Percentiles rank a stretch among this genome's conserved stretches.
Evolutionary conservation across 768 basidiomycete genomes (phyloP).

Genomic region (Suillus subluteus): DNA sequence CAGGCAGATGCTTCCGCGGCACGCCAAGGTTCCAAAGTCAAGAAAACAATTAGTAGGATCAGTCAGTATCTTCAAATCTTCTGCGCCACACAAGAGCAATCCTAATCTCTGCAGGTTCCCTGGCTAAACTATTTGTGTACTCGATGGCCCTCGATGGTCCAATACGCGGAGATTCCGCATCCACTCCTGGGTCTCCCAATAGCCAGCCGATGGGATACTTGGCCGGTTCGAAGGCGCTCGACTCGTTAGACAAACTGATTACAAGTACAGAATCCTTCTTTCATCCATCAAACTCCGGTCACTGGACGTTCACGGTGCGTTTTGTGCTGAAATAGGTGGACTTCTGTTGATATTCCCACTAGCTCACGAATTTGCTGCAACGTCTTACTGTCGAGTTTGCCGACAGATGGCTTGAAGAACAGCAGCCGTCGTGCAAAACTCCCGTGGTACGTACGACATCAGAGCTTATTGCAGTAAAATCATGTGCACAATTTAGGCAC

Average conservation of each 20-base stretch:
- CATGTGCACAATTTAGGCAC: conserved; percentile 46
- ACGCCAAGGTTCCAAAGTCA: conserved; percentile 61
- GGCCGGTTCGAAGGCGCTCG: conserved; percentile 86
- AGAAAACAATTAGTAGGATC: conserved; percentile 68
- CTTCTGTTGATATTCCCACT: conserved; percentile 17
- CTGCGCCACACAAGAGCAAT: background rate
- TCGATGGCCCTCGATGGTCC: conserved; percentile 86
- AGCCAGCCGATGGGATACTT: conserved; percentile 56
- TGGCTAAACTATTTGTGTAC: conserved; percentile 87
- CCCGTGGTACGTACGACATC: conserved; percentile 52
- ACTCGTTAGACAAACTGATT: conserved; percentile 84
- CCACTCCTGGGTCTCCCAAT: conserved; percentile 51
- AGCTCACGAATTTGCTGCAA: conserved; percentile 86
- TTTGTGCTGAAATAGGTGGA: background rate
- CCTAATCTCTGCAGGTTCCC: conserved; percentile 51
- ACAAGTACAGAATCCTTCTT: conserved; percentile 95
- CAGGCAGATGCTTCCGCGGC: conserved; percentile 71
- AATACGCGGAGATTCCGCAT: conserved; percentile 46
- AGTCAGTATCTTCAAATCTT: conserved; percentile 39
- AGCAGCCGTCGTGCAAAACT: conserved; percentile 74
- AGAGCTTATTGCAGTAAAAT: conserved; percentile 2
- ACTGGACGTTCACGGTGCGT: conserved; percentile 61
- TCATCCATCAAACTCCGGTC: conserved; percentile 91
- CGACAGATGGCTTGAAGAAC: conserved; percentile 80
- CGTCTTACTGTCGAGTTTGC: conserved; percentile 75